These are phyloP conservation scores for Gamarada debralockiae DNA, from an alignment of 495 filamentous ascomycete species.

Conservation along the genomic window DNA sequence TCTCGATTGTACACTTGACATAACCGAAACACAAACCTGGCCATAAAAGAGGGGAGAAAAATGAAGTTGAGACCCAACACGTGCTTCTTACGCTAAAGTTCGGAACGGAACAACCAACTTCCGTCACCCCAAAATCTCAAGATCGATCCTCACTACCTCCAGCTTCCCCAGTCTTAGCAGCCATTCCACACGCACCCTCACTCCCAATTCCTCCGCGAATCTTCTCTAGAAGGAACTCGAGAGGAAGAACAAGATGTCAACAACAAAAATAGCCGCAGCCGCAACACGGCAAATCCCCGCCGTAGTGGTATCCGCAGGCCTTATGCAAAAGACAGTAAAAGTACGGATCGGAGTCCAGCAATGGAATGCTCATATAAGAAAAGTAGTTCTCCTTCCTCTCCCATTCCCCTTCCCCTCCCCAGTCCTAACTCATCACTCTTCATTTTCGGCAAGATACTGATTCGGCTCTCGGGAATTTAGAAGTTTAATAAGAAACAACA, in stretches of 20 bases:
- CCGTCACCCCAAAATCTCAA: no score
- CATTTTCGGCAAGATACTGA: background rate
- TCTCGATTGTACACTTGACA: no score
- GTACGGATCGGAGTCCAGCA: constrained; percentile 56
- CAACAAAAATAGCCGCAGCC: constrained; percentile 8
- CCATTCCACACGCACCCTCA: background rate
- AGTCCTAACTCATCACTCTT: constrained; percentile 6
- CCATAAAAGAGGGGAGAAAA: no score
- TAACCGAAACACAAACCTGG: no score
- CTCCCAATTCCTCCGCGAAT: no score
- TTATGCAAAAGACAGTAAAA: constrained; percentile 69
- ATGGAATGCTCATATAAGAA: constrained; percentile 58
- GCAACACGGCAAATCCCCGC: constrained; percentile 32
- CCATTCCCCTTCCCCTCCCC: constrained; percentile 1
- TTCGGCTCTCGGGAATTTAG: constrained; percentile 24
- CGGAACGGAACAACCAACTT: no score
- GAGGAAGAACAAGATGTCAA: background rate
- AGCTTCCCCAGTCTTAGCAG: background rate
- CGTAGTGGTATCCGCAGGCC: constrained; percentile 65
- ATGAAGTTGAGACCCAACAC: no score
- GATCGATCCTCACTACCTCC: no score
- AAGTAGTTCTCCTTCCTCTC: constrained; percentile 34
- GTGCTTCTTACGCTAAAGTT: background rate
- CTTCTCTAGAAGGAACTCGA: no score
- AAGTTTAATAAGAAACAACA: constrained; percentile 42